Conservation (phyloP, 805 yeast genomes). For the Yarrowia sp. region DNA sequence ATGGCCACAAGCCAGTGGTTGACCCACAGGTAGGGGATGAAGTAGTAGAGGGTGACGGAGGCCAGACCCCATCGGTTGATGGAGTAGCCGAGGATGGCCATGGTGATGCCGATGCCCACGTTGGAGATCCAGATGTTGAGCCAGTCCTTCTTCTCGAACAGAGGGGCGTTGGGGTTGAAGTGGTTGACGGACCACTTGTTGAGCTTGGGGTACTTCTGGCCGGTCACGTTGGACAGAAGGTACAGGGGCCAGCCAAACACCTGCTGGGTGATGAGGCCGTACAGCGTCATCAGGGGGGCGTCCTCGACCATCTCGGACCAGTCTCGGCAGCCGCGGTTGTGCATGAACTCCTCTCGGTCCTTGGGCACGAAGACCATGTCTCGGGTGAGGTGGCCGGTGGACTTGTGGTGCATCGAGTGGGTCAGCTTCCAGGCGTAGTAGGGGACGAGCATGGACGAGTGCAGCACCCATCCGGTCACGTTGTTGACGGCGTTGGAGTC, state of each 20-base stretch:
- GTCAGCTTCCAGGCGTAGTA: slow-evolving; percentile 84
- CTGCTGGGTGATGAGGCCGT: slow-evolving; percentile 61
- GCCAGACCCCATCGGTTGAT: slow-evolving; percentile 60
- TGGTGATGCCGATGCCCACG: slow-evolving; percentile 60
- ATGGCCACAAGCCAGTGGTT: slow-evolving; percentile 90
- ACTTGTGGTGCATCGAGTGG: slow-evolving; percentile 87
- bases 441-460: slow-evolving; percentile 76
- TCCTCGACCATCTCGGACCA: slow-evolving; percentile 63
- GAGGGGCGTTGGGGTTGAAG: slow-evolving; percentile 68
- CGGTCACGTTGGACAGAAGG: slow-evolving; percentile 69
- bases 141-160: slow-evolving; percentile 70
- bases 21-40: slow-evolving; percentile 72
- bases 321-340: slow-evolving; percentile 38
- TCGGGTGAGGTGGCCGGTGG: slow-evolving; percentile 76
- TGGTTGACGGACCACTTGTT: slow-evolving; percentile 57
- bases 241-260: slow-evolving; percentile 73
- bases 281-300: slow-evolving; percentile 66
- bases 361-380: slow-evolving; percentile 85
- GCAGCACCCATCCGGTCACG: slow-evolving; percentile 78
- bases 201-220: slow-evolving; percentile 58
- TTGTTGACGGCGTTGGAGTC: slow-evolving; percentile 73
- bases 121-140: slow-evolving; percentile 71
- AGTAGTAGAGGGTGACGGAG: slow-evolving; percentile 65
- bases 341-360: slow-evolving; percentile 56
- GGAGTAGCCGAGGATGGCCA: slow-evolving; percentile 57